Evolutionary conservation across 179 eudicot species (phyloP).

Genomic region (Patellifolia procumbens): DNA sequence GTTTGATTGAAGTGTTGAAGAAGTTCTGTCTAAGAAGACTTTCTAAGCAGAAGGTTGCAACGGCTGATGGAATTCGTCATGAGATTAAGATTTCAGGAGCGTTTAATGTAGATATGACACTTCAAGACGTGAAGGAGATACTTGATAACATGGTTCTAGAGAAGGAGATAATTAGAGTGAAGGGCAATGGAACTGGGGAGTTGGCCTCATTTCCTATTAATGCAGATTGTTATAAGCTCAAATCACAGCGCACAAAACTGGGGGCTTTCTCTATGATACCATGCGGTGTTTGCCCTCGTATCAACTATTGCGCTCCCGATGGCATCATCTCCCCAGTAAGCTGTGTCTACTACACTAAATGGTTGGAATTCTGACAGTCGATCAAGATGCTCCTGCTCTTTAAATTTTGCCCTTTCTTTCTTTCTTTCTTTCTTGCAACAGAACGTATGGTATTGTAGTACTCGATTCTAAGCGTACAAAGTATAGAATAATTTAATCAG

Average conservation of each 20-base stretch:
- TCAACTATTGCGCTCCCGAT: conserved; percentile 60
- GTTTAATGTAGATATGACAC: conserved; percentile 28
- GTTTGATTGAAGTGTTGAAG: conserved; percentile 37
- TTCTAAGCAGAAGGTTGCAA: conserved; percentile 39
- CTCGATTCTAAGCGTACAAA: no score
- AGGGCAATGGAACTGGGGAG: conserved; percentile 69
- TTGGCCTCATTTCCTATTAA: conserved; percentile 49
- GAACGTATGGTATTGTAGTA: neutral
- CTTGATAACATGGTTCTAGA: conserved; percentile 58
- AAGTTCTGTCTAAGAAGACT: conserved; percentile 27
- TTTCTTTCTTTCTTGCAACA: neutral
- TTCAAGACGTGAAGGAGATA: conserved; percentile 49
- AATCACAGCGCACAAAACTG: conserved; percentile 5
- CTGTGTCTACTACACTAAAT: conserved; percentile 64
- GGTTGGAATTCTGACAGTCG: conserved; percentile 50
- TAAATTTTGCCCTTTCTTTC: no score
- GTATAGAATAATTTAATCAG: no score
- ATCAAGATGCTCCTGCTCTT: neutral
- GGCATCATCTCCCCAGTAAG: conserved; percentile 70
- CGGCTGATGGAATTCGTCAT: conserved; percentile 44
- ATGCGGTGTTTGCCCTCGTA: conserved; percentile 76
- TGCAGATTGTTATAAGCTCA: conserved; percentile 51
- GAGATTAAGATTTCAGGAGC: conserved; percentile 23
- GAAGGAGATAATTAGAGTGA: conserved; percentile 54
- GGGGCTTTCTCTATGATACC: conserved; percentile 74